Evolutionary conservation across 495 filamentous ascomycete species (phyloP), one percentile per base, ranked within the genome.

Genomic region (Rostrohypoxylon terebratum): DNA sequence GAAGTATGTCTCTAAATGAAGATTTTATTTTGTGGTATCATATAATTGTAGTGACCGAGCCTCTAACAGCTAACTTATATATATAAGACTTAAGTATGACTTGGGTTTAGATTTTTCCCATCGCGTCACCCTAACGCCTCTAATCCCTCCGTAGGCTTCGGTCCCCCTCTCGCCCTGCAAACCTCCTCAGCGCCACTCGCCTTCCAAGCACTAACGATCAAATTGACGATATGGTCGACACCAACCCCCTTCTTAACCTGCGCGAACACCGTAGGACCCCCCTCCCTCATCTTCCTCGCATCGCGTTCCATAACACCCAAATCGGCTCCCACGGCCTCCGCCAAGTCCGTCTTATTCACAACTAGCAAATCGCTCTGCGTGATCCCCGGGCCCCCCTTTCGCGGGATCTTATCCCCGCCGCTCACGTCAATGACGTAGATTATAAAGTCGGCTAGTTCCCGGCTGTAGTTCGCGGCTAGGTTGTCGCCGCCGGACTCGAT

Each of bases 401-500:
- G 83, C 0, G 96, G 96, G 51, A 99, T 90, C 84, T 99, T 99
- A 77, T 99, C 96, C 3, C 96, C 96, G n/a, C 96, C 96, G 54
- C 89, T 90, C 8, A 99, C 96, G 80, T 99, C 96, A 71, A 99
- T 98, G 21, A 99, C 96, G 77, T 99, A 99, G 78, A 99, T 89
- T 77, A 98, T 99, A 78, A 91, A 99, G 80, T 99, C 96, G 2
- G 96, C 96, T 66, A 98, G 81, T 81, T 99, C 96, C 50, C 96
- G 84, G 45, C 86, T 90, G 83, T 99, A 99, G 84, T 99, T 98
- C 9, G 96, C 96, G 0, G 96, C 96, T 0, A 99, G 88, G 78
- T 99, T 99, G 76, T 99, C 96, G 48, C 96, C 96, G 38, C 96
- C 96, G 61, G 88, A 92, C 80, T 99, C 96, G 76, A 99, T 99